Evolutionary conservation across 1,284 basidiomycete genomes (phyloP).

Genomic region (Puccinia novopanici): DNA sequence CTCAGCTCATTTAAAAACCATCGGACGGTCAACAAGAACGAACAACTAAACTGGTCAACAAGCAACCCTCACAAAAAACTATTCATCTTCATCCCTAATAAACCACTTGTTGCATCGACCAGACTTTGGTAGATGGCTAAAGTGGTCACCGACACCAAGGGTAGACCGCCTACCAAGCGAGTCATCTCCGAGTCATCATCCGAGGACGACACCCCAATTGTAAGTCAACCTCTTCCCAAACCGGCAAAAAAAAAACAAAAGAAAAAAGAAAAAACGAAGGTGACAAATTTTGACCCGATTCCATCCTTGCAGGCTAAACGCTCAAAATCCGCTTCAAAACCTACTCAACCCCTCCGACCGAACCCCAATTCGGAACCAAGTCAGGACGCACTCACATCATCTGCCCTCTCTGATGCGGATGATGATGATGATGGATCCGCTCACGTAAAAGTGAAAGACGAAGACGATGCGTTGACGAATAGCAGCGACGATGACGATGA

Average conservation of each 20-base stretch:
- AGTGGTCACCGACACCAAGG: constrained; percentile 15
- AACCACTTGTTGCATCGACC: not conserved
- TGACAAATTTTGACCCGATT: not conserved
- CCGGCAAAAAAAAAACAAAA: not conserved
- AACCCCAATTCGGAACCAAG: constrained; percentile 7
- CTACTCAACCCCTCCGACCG: not conserved
- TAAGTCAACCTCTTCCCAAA: not conserved
- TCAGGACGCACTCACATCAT: constrained; percentile 2
- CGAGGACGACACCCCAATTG: constrained; percentile 37
- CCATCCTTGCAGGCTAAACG: constrained; percentile 22
- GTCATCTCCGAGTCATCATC: constrained; percentile 38
- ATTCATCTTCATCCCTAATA: not conserved
- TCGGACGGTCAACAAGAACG: not conserved
- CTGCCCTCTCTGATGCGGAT: not conserved
- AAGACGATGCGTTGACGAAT: not conserved
- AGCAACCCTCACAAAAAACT: not conserved
- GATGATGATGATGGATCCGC: constrained; percentile 23
- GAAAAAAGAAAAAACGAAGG: not conserved
- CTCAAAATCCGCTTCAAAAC: constrained; percentile 22
- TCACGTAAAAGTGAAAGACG: not conserved
- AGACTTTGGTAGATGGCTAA: not conserved
- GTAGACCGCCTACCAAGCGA: constrained; percentile 25
- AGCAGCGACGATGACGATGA: constrained; percentile 33
- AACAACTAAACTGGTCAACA: constrained; percentile 13
- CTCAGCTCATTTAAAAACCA: not conserved